These are phyloP conservation scores for Pseudogymnoascus sp. DNA, from an alignment of 2,329 filamentous ascomycete genomes.

Conservation along the genomic window DNA sequence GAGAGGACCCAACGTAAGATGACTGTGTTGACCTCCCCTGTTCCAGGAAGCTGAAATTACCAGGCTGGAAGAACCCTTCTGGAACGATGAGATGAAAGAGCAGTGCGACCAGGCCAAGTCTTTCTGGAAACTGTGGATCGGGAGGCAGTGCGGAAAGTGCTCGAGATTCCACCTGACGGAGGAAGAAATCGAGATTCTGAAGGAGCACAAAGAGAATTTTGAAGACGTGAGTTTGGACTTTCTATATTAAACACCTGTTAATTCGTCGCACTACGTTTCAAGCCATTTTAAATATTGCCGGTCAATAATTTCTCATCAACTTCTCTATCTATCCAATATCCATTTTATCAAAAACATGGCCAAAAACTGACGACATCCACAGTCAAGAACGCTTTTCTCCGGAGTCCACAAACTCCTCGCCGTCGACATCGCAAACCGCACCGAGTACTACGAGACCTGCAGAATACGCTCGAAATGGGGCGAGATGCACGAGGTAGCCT, in stretches of 20 bases:
- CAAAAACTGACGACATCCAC: neutral
- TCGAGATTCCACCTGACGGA: neutral
- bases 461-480: constrained; percentile 4
- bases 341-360: neutral
- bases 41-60: neutral
- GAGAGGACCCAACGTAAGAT: neutral
- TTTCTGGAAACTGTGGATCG: constrained; percentile 2
- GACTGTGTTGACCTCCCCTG: neutral
- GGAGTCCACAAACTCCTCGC: constrained; percentile 1
- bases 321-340: neutral
- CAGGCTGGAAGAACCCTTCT: neutral
- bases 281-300: neutral
- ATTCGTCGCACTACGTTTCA: neutral
- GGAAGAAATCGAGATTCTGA: neutral
- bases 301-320: neutral
- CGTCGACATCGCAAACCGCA: constrained; percentile 1
- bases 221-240: neutral
- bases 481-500: neutral
- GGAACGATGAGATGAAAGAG: neutral
- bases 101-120: constrained; percentile 4
- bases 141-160: neutral
- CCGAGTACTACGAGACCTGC: neutral
- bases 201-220: neutral
- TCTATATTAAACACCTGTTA: neutral
- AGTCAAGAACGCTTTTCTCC: neutral